Evolutionary conservation across 164 flowering plant genomes (phyloP).

Genomic region (Magnolia sinica): DNA sequence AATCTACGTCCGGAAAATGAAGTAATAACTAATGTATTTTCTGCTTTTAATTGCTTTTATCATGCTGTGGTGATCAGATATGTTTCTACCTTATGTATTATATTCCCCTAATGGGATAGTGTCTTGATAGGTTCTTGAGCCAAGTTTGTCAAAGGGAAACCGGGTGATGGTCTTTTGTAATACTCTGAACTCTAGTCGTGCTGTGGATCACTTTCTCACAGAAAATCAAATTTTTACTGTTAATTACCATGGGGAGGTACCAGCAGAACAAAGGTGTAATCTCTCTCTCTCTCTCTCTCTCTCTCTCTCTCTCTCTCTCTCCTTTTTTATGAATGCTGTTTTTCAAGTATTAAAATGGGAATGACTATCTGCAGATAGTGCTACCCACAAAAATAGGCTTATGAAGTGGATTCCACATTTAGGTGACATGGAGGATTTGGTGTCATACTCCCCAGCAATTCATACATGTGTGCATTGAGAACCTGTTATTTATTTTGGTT

Average conservation of each 20-base stretch:
- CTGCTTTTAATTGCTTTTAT: too few species aligned
- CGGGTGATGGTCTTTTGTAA: slow-evolving; percentile 97
- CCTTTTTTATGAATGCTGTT: not conserved
- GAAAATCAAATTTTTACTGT: slow-evolving; percentile 90
- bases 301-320: not conserved
- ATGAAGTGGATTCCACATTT: too few species aligned
- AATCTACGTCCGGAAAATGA: too few species aligned
- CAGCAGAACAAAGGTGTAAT: slow-evolving; percentile 90
- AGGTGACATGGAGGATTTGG: too few species aligned
- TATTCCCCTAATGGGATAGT: not conserved
- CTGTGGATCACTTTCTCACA: slow-evolving; percentile 88
- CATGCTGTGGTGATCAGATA: not conserved
- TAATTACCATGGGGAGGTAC: slow-evolving; percentile 98
- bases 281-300: not conserved
- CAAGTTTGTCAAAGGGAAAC: slow-evolving; percentile 90
- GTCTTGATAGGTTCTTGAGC: slow-evolving; percentile 79
- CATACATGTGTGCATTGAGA: too few species aligned
- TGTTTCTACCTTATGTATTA: not conserved
- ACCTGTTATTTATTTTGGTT: too few species aligned
- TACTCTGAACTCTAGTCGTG: slow-evolving; percentile 93
- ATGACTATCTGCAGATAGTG: not conserved
- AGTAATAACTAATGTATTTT: too few species aligned
- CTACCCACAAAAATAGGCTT: too few species aligned
- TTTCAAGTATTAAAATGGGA: not conserved
- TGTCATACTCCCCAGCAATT: too few species aligned